Evolutionary conservation across 1,284 basidiomycete genomes (phyloP).

Genomic region (Apiotrichum akiyoshidainum): DNA sequence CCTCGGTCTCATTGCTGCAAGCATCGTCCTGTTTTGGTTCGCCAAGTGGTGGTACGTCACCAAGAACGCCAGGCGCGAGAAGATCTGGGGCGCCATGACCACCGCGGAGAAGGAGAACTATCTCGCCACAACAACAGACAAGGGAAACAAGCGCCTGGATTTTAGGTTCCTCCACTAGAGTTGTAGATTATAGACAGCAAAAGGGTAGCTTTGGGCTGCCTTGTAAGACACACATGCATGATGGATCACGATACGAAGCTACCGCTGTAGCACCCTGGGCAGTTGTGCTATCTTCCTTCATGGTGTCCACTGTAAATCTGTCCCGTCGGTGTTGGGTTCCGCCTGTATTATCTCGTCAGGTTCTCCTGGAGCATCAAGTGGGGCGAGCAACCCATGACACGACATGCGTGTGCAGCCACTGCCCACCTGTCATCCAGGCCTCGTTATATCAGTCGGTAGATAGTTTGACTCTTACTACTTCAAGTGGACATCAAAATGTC

Average conservation of each 20-base stretch:
- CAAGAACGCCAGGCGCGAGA: constrained; percentile 28
- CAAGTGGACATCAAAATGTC: neutral
- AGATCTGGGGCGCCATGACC: constrained; percentile 34
- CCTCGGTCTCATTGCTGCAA: constrained; percentile 26
- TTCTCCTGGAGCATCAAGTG: too few relatives aligned
- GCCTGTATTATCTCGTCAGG: too few relatives aligned
- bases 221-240: too few relatives aligned
- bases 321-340: too few relatives aligned
- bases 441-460: constrained; percentile 3
- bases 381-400: too few relatives aligned
- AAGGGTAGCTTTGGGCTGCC: too few relatives aligned
- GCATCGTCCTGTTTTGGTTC: constrained; percentile 22
- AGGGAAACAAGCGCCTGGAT: constrained; percentile 34
- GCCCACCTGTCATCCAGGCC: neutral
- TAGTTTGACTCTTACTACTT: constrained; percentile 1
- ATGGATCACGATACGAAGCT: too few relatives aligned
- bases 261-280: too few relatives aligned
- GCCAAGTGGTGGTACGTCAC: constrained; percentile 29
- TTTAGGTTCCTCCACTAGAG: constrained; percentile 14
- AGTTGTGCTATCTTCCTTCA: too few relatives aligned
- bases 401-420: neutral
- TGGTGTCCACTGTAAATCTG: too few relatives aligned
- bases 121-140: constrained; percentile 28
- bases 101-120: constrained; percentile 30
- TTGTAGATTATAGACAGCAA: neutral